A percentile compares a stretch with the other conserved stretches of the same genome.
Conservation (phyloP, 768 basidiomycete species). For the Hemileccinum impolitum region DNA sequence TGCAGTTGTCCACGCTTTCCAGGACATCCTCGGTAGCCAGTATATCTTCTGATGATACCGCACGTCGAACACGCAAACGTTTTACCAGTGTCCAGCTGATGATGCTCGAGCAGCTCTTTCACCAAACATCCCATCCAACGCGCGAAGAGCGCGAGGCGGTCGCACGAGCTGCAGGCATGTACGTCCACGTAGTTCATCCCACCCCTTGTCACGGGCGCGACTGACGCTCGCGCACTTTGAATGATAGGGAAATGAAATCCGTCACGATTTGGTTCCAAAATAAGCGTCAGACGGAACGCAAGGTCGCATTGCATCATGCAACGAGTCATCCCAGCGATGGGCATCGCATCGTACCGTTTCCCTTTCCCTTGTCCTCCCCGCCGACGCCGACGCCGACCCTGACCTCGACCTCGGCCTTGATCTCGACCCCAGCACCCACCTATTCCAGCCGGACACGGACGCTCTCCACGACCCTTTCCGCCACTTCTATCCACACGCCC, state of each 20-base stretch:
- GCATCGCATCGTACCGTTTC: constrained; percentile 12
- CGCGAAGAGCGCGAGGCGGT: constrained; percentile 67
- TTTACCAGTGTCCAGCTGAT: constrained; percentile 67
- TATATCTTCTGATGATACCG: constrained; percentile 49
- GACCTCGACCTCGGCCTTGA: constrained; percentile 17
- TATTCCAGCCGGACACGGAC: constrained; percentile 34
- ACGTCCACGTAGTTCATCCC: constrained; percentile 23
- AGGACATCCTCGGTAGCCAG: constrained; percentile 57
- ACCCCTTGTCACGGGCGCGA: not conserved
- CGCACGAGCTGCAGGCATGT: constrained; percentile 63
- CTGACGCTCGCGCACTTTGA: constrained; percentile 8
- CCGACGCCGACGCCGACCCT: too few relatives aligned
- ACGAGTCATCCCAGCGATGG: constrained; percentile 17
- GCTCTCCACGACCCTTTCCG: constrained; percentile 30
- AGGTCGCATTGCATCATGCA: constrained; percentile 44
- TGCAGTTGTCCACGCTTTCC: constrained; percentile 35
- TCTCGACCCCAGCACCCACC: constrained; percentile 23
- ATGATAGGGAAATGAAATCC: constrained; percentile 32
- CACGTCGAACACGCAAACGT: constrained; percentile 64
- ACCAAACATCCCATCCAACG: constrained; percentile 70
- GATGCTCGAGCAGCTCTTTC: constrained; percentile 71
- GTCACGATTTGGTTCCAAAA: constrained; percentile 37
- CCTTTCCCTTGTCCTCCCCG: constrained; percentile 18
- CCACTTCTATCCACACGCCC: constrained; percentile 18
- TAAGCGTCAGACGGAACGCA: constrained; percentile 47